These are phyloP conservation scores for Macadamia integrifolia DNA, from an alignment of 164 flowering plant genomes.

Conservation along the genomic window DNA sequence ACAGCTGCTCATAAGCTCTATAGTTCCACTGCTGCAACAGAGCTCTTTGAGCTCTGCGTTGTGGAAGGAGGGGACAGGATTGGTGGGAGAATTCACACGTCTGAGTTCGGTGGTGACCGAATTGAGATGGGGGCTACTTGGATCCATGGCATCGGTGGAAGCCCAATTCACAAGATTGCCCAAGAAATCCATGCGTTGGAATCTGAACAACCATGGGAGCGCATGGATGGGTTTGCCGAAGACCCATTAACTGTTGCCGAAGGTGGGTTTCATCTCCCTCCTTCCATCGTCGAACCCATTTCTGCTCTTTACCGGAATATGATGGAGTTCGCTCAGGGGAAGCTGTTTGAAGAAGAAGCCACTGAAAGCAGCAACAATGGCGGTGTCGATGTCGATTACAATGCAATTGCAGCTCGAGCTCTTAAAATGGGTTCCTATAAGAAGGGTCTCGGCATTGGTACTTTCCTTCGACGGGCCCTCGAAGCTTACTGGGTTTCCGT, in stretches of 20 bases:
- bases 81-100: slow-evolving; percentile 80
- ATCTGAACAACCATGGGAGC: slow-evolving; percentile 81
- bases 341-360: slow-evolving; percentile 14
- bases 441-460: slow-evolving; percentile 46
- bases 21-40: slow-evolving; percentile 27
- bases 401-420: slow-evolving; percentile 24
- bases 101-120: slow-evolving; percentile 64
- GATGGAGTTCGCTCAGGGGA: slow-evolving; percentile 68
- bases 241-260: slow-evolving; percentile 35
- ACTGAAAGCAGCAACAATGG: neutral
- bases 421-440: slow-evolving; percentile 8
- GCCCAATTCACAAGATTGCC: slow-evolving; percentile 78
- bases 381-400: slow-evolving; percentile 12
- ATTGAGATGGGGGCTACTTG: slow-evolving; percentile 97
- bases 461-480: slow-evolving; percentile 55
- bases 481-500: slow-evolving; percentile 41
- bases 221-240: slow-evolving; percentile 65
- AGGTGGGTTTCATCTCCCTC: slow-evolving; percentile 25
- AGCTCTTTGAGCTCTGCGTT: slow-evolving; percentile 55
- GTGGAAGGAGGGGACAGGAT: slow-evolving; percentile 83
- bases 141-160: slow-evolving; percentile 94
- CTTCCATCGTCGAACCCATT: slow-evolving; percentile 42
- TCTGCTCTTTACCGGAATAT: slow-evolving; percentile 48
- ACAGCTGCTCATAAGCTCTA: slow-evolving; percentile 86
- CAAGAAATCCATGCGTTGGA: slow-evolving; percentile 41